Base-by-base conservation (phyloP, 1,139 yeast species). In the Wickerhamiella infanticola region DNA sequence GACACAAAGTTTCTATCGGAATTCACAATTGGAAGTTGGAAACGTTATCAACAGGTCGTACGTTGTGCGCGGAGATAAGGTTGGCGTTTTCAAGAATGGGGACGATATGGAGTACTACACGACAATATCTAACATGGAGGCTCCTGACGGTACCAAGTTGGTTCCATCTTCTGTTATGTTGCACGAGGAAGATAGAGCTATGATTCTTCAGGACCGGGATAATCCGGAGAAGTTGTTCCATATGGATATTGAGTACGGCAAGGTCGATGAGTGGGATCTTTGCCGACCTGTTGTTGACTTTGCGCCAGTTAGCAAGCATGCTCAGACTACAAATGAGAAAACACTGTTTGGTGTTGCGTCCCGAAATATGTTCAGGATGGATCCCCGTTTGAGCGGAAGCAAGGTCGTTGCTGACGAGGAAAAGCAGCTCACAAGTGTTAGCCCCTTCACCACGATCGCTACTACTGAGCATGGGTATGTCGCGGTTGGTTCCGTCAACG, bases 201-300 rank as follows among this genome's bases (percentile, higher is more conserved):
- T 86, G 72, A 68, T 86, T 38, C 57, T 86, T 56, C 83, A 80
- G 54, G 76, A 75, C 55, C 65, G 67, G 1, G 56, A 63, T 2
- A 65, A 71, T 37, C 57, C 60, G 7, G 63, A 69, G 41, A 69
- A 67, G 35, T 62, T 85, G 43, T 83, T 72, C 63, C 73, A 75
- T 54, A 73, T 85, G 85, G 95, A 85, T 63, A 64, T 86, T 48
- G 82, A 74, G 55, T 72, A 77, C 48, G 95, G 95, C 5, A 69
- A 78, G 56, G 72, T 86, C 45, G 95, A 85, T 56, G 93, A 83
- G 60, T 85, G 94, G 94, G 64, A 70, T 37, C 66, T 74, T 8
- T 56, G 59, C 35, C 55, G 58, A 24, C 60, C 72, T 5, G 67
- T 79, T 25, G 72, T 69, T 24, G 69, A 74, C 35, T 80, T 76